A percentile compares a stretch with the other conserved stretches of the same genome.
phyloP scores from a whole-genome alignment of 2,329 filamentous ascomycete species.

The Huntiella savannae region DNA sequence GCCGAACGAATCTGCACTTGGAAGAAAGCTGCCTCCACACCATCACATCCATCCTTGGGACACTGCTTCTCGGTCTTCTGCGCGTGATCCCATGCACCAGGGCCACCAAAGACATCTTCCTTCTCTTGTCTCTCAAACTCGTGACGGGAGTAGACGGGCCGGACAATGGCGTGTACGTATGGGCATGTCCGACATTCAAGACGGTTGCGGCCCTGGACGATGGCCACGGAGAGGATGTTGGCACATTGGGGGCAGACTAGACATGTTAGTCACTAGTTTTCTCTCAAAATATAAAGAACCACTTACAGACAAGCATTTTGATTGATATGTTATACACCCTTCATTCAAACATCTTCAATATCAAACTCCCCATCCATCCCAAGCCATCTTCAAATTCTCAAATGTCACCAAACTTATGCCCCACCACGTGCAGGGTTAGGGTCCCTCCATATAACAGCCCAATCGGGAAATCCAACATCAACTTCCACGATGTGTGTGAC shows the following conservation, averaged over 20 bases:
- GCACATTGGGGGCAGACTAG: constrained; percentile 67
- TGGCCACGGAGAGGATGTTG: constrained; percentile 62
- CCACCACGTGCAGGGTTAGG: too few relatives aligned
- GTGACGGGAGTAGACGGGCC: constrained; percentile 63
- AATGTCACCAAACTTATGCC: too few relatives aligned
- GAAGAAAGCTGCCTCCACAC: constrained; percentile 77
- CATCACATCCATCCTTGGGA: constrained; percentile 59
- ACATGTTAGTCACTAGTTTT: constrained; percentile 4
- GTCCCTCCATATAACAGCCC: too few relatives aligned
- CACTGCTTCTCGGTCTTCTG: constrained; percentile 73
- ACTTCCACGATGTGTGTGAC: too few relatives aligned
- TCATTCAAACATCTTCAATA: background rate
- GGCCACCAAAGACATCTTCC: constrained; percentile 77
- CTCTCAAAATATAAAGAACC: background rate
- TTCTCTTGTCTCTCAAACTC: constrained; percentile 73
- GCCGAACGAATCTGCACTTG: constrained; percentile 95
- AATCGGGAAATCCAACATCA: too few relatives aligned
- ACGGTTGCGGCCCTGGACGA: constrained; percentile 46
- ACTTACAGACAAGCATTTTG: constrained; percentile 47
- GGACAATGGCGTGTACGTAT: constrained; percentile 68
- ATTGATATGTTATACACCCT: background rate
- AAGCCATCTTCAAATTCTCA: too few relatives aligned
- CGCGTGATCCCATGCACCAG: constrained; percentile 77
- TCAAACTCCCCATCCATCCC: background rate
- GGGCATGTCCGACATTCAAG: constrained; percentile 93